Base-by-base conservation (phyloP, 495 filamentous ascomycete species). In the Chaetomium fimeti region DNA sequence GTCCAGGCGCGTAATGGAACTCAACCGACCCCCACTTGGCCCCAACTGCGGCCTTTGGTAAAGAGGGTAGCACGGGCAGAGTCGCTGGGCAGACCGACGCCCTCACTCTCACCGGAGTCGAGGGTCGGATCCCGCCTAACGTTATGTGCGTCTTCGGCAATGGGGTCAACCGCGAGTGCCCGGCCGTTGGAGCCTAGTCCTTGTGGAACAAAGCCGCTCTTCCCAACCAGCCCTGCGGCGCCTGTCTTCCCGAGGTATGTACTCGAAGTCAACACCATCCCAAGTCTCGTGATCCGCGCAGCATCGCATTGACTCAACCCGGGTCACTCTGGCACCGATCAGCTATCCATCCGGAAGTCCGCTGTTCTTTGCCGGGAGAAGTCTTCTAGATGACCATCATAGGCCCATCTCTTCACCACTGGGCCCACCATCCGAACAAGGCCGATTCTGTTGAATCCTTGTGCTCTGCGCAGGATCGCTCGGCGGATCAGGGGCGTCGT, bases 311-410 rank as follows among this genome's bases (percentile, higher is more conserved):
- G 57, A 29, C 57, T 59, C 16, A 59, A n/a, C n/a, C 16, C 27
- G 5, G 32, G 6, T 5, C 32, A 28, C 12, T 13, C 13, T 2
- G 43, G 16, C n/a, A 47, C 25, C 25, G 18, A 32, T 27, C 16
- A 60, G 18, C 32, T 36, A 36, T 36, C 32, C 32, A 25, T 5
- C 5, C 18, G 28, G 25, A 40, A 40, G 29, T 24, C 56, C 22
- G 40, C 20, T 13, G 22, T 12, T 54, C 40, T 42, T 32, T 28
- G 0, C 24, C 56, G 38, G 48, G 25, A 61, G 51, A 65, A 57
- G 32, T 18, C 29, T 62, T 66, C 59, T 59, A 45, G 58, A 58
- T 38, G 53, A 2, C 36, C 45, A 62, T 62, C 60, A 62, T 43
- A 8, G 56, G 49, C 32, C 16, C 51, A 45, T 36, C 18, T 52